Percentiles rank a stretch among this genome's conserved stretches.
phyloP scores from a whole-genome alignment of 768 basidiomycete genomes.

The Asterophora lycoperdoides region DNA sequence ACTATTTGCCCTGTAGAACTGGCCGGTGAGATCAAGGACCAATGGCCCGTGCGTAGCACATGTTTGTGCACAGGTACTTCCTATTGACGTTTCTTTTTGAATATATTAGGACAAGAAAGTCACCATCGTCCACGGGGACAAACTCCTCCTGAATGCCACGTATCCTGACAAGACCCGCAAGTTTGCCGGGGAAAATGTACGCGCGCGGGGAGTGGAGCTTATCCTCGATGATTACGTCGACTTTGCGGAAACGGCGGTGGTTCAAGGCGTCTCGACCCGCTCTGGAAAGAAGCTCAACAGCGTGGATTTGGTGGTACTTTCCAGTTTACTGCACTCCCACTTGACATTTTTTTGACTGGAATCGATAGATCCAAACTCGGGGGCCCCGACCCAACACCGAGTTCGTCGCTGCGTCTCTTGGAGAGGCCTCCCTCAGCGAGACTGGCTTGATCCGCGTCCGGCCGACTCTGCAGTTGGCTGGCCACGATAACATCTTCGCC shows the following conservation, averaged over 20 bases:
- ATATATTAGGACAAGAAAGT: constrained; percentile 41
- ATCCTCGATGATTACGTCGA: constrained; percentile 55
- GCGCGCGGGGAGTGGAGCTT: constrained; percentile 44
- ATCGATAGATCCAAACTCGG: constrained; percentile 32
- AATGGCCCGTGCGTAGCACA: constrained; percentile 31
- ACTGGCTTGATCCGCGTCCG: constrained; percentile 46
- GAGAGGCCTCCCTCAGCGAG: constrained; percentile 31
- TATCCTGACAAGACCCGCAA: constrained; percentile 57
- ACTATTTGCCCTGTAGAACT: constrained; percentile 25
- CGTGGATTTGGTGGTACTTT: constrained; percentile 58
- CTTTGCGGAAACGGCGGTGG: constrained; percentile 35
- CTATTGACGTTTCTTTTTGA: neutral
- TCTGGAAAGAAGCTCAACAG: constrained; percentile 41
- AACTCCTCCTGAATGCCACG: constrained; percentile 47
- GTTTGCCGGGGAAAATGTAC: constrained; percentile 36
- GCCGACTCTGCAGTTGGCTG: constrained; percentile 53
- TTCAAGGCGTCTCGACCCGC: constrained; percentile 43
- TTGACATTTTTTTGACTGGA: neutral
- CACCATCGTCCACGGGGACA: constrained; percentile 58
- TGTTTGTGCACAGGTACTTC: constrained; percentile 12
- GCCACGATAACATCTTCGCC: constrained; percentile 56
- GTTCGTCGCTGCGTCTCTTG: constrained; percentile 42
- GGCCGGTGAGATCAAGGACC: constrained; percentile 41
- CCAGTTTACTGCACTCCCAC: neutral
- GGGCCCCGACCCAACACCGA: constrained; percentile 49